Evolutionary conservation across 768 basidiomycete genomes (phyloP).

Genomic region (Leccinum incarnatum): DNA sequence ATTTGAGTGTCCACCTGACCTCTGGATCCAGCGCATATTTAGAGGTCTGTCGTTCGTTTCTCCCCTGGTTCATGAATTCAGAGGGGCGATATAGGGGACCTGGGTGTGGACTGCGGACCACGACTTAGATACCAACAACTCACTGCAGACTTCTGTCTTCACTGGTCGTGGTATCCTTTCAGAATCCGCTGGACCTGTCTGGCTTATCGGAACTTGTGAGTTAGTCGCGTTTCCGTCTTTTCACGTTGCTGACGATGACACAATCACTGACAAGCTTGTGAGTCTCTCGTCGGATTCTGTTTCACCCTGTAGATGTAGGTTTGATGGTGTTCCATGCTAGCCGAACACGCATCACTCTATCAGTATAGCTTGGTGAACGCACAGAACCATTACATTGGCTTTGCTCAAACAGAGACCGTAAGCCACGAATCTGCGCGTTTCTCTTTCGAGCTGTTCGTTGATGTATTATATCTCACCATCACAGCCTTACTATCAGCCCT

Average conservation of each 20-base stretch:
- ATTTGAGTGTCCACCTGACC: slow-evolving; percentile 62
- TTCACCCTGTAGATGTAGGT: not conserved
- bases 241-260: slow-evolving; percentile 7
- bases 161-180: slow-evolving; percentile 72
- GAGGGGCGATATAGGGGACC: slow-evolving; percentile 44
- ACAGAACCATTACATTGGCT: slow-evolving; percentile 46
- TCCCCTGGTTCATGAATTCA: not conserved
- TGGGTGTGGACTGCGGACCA: slow-evolving; percentile 87
- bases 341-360: slow-evolving; percentile 49
- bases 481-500: slow-evolving; percentile 50
- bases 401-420: slow-evolving; percentile 53
- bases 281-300: slow-evolving; percentile 31
- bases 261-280: slow-evolving; percentile 38
- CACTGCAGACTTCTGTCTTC: slow-evolving; percentile 52
- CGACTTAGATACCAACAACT: slow-evolving; percentile 44
- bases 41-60: slow-evolving; percentile 43
- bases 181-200: slow-evolving; percentile 74
- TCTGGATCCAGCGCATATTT: slow-evolving; percentile 54
- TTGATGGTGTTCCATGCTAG: slow-evolving; percentile 13
- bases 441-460: not conserved
- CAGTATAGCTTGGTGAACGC: slow-evolving; percentile 47
- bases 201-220: slow-evolving; percentile 68
- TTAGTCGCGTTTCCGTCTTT: not conserved
- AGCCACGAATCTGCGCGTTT: not conserved
- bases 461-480: not conserved